Conservation (phyloP, 2,329 filamentous ascomycete genomes). For the Sarocladiaceae sp. region DNA sequence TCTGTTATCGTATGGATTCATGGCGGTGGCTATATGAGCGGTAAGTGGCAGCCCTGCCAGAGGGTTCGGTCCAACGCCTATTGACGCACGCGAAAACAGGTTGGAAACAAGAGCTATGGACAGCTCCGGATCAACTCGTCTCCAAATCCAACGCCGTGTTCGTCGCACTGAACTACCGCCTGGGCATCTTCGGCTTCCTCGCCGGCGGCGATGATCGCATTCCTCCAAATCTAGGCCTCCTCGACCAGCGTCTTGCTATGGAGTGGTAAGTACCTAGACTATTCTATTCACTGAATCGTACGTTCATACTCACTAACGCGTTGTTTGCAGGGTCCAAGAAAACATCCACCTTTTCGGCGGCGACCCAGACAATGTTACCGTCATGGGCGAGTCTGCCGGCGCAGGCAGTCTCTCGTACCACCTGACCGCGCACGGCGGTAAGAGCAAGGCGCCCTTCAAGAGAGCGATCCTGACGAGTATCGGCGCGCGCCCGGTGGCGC, state of each 20-base stretch:
- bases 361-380: conserved; percentile 39
- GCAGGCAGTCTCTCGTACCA: conserved; percentile 43
- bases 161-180: conserved; percentile 34
- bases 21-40: conserved; percentile 33
- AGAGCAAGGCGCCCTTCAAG: conserved; percentile 35
- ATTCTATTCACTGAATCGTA: no score
- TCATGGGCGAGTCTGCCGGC: conserved; percentile 46
- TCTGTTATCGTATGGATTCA: conserved; percentile 42
- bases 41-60: no score
- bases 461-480: conserved; percentile 35
- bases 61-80: no score
- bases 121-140: no score
- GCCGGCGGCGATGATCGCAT: conserved; percentile 28
- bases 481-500: conserved; percentile 8
- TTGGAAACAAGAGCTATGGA: no score
- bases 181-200: conserved; percentile 39
- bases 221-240: conserved; percentile 40
- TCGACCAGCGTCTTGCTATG: conserved; percentile 33
- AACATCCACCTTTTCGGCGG: conserved; percentile 45
- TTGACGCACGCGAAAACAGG: conserved; percentile 19
- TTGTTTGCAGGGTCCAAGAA: conserved; percentile 28
- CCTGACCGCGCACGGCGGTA: conserved; percentile 36
- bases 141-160: no score
- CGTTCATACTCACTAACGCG: background rate
- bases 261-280: background rate